Evolutionary conservation across 208 protist genomes (phyloP).

Genomic region (Phytomonas sp.): DNA sequence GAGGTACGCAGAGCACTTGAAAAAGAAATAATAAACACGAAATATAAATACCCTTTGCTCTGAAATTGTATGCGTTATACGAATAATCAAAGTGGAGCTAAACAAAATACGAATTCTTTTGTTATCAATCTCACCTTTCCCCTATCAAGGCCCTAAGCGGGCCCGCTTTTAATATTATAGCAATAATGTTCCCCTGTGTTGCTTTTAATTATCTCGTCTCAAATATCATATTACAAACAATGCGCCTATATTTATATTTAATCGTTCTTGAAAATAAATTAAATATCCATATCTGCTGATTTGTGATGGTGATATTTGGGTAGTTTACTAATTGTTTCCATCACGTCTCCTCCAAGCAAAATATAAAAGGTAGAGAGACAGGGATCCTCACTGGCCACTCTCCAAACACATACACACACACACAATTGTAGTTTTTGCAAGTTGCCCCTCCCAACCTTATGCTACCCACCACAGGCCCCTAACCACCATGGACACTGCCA

Average conservation of each 20-base stretch:
- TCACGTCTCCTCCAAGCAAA: neutral
- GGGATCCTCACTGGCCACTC: neutral
- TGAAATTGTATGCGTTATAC: neutral
- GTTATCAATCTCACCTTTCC: neutral
- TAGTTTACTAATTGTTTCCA: neutral
- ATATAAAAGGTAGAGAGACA: neutral
- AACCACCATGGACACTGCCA: neutral
- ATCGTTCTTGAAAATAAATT: neutral
- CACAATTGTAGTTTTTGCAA: neutral
- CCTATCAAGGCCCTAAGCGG: neutral
- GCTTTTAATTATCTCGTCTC: neutral
- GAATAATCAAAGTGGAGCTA: conserved; percentile 1
- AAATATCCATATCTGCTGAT: neutral
- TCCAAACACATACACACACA: neutral
- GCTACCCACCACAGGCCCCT: neutral
- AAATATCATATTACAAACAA: conserved; percentile 8
- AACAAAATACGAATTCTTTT: neutral
- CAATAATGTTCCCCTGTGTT: neutral
- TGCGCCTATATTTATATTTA: conserved; percentile 4
- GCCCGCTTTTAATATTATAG: neutral
- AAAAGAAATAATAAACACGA: conserved; percentile 5
- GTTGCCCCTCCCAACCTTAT: neutral
- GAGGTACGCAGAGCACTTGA: neutral
- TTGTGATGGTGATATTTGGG: neutral
- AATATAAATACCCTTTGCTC: conserved; percentile 1